Conservation (phyloP, 176 grass and related monocot species). For the Rhynchospora pubera region DNA sequence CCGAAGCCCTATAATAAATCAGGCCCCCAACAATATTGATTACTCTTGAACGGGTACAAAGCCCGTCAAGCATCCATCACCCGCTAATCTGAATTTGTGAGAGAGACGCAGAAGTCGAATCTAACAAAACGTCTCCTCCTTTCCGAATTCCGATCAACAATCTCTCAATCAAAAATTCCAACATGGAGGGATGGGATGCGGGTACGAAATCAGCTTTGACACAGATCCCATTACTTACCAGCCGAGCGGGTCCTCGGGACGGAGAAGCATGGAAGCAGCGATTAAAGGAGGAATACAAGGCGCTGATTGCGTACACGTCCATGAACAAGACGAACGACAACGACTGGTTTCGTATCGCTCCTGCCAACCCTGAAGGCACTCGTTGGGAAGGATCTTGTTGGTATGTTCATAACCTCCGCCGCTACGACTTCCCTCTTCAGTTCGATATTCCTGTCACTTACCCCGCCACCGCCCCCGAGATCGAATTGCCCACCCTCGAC, state of each 20-base stretch:
- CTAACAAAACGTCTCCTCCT: too few species aligned
- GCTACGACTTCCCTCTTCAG: slow-evolving; percentile 88
- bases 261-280: slow-evolving; percentile 82
- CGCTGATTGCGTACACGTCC: slow-evolving; percentile 75
- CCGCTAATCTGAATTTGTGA: too few species aligned
- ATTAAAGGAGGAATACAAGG: slow-evolving; percentile 97
- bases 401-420: slow-evolving; percentile 99
- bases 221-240: slow-evolving; percentile 78
- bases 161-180: too few species aligned
- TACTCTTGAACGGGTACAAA: too few species aligned
- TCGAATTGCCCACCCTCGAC: slow-evolving; percentile 89
- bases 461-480: slow-evolving; percentile 87
- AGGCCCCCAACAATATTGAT: too few species aligned
- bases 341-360: slow-evolving; percentile 95
- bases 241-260: slow-evolving; percentile 78
- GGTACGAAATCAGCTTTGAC: slow-evolving; percentile 77
- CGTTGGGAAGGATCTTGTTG: slow-evolving; percentile 87
- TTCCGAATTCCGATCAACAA: too few species aligned
- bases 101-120: background rate
- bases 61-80: too few species aligned
- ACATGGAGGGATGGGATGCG: slow-evolving; percentile 90
- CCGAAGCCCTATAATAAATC: too few species aligned
- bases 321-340: slow-evolving; percentile 97
- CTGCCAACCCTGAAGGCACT: slow-evolving; percentile 79
- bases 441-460: slow-evolving; percentile 93